Percentiles rank a stretch among this genome's conserved stretches.
Evolutionary conservation across 2,329 filamentous ascomycete species (phyloP).

Genomic region (Coccinonectria pachysandricola): DNA sequence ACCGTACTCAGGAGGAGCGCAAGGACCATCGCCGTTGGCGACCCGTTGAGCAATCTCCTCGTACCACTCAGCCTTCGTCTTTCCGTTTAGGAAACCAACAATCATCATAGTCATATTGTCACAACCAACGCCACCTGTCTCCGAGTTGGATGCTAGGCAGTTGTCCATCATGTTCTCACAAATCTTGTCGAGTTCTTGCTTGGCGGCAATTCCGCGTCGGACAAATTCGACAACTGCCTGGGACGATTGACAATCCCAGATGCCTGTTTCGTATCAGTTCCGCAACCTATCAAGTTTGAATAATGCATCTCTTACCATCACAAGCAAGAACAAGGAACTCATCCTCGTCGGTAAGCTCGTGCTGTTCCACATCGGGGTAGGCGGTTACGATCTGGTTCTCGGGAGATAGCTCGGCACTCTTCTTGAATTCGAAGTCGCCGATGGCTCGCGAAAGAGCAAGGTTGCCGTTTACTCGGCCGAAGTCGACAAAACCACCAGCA

Average conservation of each 20-base stretch:
- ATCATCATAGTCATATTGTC: conserved; percentile 99
- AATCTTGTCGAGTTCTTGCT: conserved; percentile 88
- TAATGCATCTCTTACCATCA: conserved; percentile 54
- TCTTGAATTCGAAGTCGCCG: conserved; percentile 99
- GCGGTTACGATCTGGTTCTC: conserved; percentile 98
- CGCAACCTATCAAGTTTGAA: conserved; percentile 4
- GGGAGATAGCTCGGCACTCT: conserved; percentile 91
- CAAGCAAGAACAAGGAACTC: conserved; percentile 92
- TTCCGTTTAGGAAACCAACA: conserved; percentile 79
- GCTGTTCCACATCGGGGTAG: conserved; percentile 85
- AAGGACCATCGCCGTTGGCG: conserved; percentile 92
- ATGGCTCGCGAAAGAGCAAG: conserved; percentile 93
- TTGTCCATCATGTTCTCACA: conserved; percentile 99
- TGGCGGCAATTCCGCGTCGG: conserved; percentile 86
- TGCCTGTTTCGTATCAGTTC: conserved; percentile 50
- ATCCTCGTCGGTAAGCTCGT: conserved; percentile 85
- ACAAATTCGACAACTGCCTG: conserved; percentile 97
- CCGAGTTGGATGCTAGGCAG: conserved; percentile 93
- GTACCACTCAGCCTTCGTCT: conserved; percentile 97
- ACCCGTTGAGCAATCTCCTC: conserved; percentile 89
- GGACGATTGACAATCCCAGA: conserved; percentile 99
- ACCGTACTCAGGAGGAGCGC: conserved; percentile 98
- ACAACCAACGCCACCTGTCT: conserved; percentile 94
- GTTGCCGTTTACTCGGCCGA: conserved; percentile 96
- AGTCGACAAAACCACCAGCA: conserved; percentile 95